Evolutionary conservation across 2,329 filamentous ascomycete species (phyloP).

Genomic region (Microdochium nivale): DNA sequence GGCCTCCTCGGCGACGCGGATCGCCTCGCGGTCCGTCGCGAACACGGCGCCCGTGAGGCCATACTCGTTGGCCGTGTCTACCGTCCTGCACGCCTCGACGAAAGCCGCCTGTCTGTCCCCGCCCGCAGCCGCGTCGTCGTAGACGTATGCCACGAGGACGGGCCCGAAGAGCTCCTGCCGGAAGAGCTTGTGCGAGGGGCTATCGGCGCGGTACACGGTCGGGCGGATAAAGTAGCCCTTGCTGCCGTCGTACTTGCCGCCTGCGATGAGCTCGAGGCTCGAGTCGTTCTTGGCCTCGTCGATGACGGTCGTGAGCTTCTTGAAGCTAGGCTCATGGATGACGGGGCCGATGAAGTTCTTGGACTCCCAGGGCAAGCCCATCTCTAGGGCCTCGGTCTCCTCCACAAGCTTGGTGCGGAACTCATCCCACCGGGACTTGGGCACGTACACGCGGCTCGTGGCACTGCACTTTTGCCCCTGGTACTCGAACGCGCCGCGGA

Average conservation of each 20-base stretch:
- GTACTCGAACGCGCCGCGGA: constrained; percentile 83
- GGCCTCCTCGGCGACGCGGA: constrained; percentile 61
- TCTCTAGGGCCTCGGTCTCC: constrained; percentile 62
- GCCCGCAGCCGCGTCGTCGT: constrained; percentile 65
- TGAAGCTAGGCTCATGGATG: constrained; percentile 74
- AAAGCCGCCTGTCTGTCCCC: constrained; percentile 45
- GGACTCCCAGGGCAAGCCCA: constrained; percentile 61
- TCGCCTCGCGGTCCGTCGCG: constrained; percentile 55
- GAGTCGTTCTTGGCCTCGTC: constrained; percentile 70
- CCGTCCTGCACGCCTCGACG: constrained; percentile 47
- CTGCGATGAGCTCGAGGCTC: constrained; percentile 63
- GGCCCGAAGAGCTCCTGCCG: constrained; percentile 78
- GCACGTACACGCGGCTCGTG: constrained; percentile 71
- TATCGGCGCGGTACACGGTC: constrained; percentile 69
- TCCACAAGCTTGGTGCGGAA: constrained; percentile 59
- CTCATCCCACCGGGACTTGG: constrained; percentile 63
- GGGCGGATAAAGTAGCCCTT: constrained; percentile 80
- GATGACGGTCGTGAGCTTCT: constrained; percentile 69
- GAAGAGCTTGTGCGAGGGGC: constrained; percentile 66
- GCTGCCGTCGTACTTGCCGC: constrained; percentile 68
- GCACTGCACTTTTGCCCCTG: constrained; percentile 90
- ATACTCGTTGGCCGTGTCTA: constrained; percentile 69
- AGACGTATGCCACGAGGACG: constrained; percentile 65
- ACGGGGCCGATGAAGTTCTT: constrained; percentile 81
- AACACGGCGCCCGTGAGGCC: constrained; percentile 71